Evolutionary conservation across 805 yeast genomes (phyloP).

Genomic region (Metschnikowia corniflorae): DNA sequence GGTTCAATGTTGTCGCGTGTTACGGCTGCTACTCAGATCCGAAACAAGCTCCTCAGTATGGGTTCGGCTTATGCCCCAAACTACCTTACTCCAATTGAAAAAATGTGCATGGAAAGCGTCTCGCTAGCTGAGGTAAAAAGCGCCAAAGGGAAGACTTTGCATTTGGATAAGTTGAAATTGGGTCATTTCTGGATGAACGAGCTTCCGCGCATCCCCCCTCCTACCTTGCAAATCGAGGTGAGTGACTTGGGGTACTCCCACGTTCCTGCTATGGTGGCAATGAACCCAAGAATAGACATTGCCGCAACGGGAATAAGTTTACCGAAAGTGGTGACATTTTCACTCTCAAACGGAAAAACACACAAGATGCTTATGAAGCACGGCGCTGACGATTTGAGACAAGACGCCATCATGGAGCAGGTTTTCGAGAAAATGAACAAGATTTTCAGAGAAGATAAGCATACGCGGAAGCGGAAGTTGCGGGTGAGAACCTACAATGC

Average conservation of each 20-base stretch:
- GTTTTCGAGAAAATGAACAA: conserved; percentile 84
- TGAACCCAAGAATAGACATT: conserved; percentile 48
- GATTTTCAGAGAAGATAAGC: conserved; percentile 53
- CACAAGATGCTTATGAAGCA: conserved; percentile 72
- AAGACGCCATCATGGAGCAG: conserved; percentile 97
- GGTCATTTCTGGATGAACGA: conserved; percentile 48
- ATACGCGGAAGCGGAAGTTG: conserved; percentile 54
- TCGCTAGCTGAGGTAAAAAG: conserved; percentile 48
- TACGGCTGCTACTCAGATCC: conserved; percentile 44
- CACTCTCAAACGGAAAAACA: conserved; percentile 52
- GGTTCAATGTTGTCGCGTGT: conserved; percentile 47
- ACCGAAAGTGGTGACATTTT: conserved; percentile 71
- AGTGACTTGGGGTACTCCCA: conserved; percentile 41
- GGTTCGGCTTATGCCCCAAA: conserved; percentile 22
- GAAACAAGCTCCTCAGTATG: conserved; percentile 34
- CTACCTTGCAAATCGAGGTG: conserved; percentile 50
- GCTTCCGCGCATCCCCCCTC: conserved; percentile 61
- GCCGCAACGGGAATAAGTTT: conserved; percentile 82
- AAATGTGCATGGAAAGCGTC: conserved; percentile 49
- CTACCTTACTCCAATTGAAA: conserved; percentile 44
- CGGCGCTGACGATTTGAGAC: conserved; percentile 88
- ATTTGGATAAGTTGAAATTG: conserved; percentile 32
- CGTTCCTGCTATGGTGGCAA: conserved; percentile 45
- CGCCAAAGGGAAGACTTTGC: conserved; percentile 29
- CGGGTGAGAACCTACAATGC: conserved; percentile 82